Evolutionary conservation across 2,329 filamentous ascomycete genomes (phyloP).

Genomic region (Aureobasidium sp.): DNA sequence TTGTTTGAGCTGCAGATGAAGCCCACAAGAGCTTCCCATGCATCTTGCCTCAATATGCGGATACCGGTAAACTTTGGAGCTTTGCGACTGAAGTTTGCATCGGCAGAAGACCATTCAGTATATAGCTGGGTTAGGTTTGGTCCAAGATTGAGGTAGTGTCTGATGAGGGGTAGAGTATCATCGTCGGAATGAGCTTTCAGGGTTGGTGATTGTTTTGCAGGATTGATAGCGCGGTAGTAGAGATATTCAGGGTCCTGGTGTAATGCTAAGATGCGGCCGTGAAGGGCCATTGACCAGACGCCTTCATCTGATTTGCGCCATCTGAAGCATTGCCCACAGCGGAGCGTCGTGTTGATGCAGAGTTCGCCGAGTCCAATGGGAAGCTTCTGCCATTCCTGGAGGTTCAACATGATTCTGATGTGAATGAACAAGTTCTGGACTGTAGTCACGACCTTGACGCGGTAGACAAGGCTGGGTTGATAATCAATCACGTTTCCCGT

Average conservation of each 20-base stretch:
- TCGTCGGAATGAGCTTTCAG: conserved; percentile 35
- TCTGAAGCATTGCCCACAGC: conserved; percentile 90
- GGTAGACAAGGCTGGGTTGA: neutral
- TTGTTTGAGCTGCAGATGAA: conserved; percentile 99
- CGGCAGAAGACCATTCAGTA: conserved; percentile 74
- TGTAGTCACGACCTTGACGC: conserved; percentile 1
- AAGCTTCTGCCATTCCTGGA: conserved; percentile 80
- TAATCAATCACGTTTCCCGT: neutral
- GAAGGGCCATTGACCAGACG: conserved; percentile 84
- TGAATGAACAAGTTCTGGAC: neutral
- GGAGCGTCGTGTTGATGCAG: conserved; percentile 87
- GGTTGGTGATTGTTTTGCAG: conserved; percentile 33
- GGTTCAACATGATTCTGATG: conserved; percentile 31
- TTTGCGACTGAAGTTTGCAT: conserved; percentile 81
- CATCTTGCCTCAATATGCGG: conserved; percentile 85
- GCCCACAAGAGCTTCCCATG: conserved; percentile 87
- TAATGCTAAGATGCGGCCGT: conserved; percentile 76
- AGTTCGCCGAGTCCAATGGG: conserved; percentile 77
- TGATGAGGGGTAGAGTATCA: conserved; percentile 66
- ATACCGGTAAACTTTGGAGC: conserved; percentile 85
- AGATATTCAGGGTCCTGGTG: conserved; percentile 73
- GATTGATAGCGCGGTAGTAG: conserved; percentile 68
- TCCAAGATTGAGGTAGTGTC: conserved; percentile 79
- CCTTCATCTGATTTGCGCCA: conserved; percentile 76
- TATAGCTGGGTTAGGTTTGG: conserved; percentile 74